Evolutionary conservation across 352 stramenopile species (phyloP), one percentile per base, ranked within the genome.

Genomic region (Lagenidium giganteum): DNA sequence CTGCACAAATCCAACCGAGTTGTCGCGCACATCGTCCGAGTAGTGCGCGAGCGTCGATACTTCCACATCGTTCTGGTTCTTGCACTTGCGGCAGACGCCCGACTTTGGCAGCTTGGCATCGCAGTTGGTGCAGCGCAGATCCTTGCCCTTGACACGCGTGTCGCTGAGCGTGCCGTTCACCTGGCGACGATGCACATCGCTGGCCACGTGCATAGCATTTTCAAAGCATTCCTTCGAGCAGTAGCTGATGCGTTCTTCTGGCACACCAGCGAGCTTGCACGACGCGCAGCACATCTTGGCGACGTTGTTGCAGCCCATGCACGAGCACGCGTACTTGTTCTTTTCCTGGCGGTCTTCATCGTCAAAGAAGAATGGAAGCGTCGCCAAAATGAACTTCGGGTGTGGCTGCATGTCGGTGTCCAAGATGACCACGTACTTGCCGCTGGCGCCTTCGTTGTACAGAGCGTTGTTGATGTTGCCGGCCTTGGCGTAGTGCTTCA

Each of bases 391-490:
- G 22, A 83, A 83, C 53, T 81, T 83, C 14, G 64, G 66, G 41
- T 83, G 65, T 32, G 71, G 71, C 47, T 83, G 72, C 75, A 87
- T 87, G 31, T 85, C 75, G n/a, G 67, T 81, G 49, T 87, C 71
- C 5, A 85, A 44, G 31, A 87, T 83, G 18, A 87, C 67, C 14
- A 83, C 37, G 51, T 85, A 83, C 26, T 70, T 66, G 17, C 75
- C 71, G 36, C 66, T 85, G 8, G 70, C 66, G 14, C 71, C 71
- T 36, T 87, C 75, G 46, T 87, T 84, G 60, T 85, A 83, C 36
- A 84, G 53, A 16, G 50, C 61, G 42, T 87, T 87, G 62, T 87
- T 87, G 54, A 87, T 83, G 59, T 87, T 87, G 11, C 75, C 75
- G n/a, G 75, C 75, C 63, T 87, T 87, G 11, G 75, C 80, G 55